Evolutionary conservation across 108 stramenopile species (phyloP).

Genomic region (Aurantiochytrium sp.): DNA sequence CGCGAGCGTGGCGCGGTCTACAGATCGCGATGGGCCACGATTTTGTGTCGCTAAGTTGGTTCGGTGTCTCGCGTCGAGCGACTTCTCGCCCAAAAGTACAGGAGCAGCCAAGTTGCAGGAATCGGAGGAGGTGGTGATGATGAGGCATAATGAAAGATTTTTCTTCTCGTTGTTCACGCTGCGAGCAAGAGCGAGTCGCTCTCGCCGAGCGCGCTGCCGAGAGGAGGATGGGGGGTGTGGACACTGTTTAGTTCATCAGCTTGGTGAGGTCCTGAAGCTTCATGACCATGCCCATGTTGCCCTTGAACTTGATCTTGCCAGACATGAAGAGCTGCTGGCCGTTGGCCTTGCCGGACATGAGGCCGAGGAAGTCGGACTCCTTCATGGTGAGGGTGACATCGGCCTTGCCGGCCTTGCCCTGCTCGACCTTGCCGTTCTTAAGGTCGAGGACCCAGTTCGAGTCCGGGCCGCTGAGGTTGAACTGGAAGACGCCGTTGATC

Average conservation of each 20-base stretch:
- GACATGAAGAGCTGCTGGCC: constrained; percentile 25
- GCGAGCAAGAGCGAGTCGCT: too few relatives aligned
- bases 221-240: too few relatives aligned
- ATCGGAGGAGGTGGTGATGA: too few relatives aligned
- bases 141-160: too few relatives aligned
- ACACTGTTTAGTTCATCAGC: background rate
- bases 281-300: constrained; percentile 33
- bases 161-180: too few relatives aligned
- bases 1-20: too few relatives aligned
- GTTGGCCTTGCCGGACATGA: constrained; percentile 9
- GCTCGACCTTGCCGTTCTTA: constrained; percentile 28
- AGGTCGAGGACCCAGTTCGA: constrained; percentile 20
- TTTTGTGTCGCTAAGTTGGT: too few relatives aligned
- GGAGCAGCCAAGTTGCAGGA: too few relatives aligned
- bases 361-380: background rate
- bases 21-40: too few relatives aligned
- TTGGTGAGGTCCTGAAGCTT: background rate
- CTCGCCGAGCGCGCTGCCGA: too few relatives aligned
- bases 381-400: constrained; percentile 27
- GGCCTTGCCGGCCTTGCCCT: constrained; percentile 32
- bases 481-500: constrained; percentile 33
- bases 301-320: constrained; percentile 33
- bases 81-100: too few relatives aligned
- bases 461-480: constrained; percentile 24
- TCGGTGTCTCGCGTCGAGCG: too few relatives aligned